These are phyloP conservation scores for Termitomyces eurrhizus DNA, from an alignment of 768 basidiomycete genomes.

Conservation along the genomic window DNA sequence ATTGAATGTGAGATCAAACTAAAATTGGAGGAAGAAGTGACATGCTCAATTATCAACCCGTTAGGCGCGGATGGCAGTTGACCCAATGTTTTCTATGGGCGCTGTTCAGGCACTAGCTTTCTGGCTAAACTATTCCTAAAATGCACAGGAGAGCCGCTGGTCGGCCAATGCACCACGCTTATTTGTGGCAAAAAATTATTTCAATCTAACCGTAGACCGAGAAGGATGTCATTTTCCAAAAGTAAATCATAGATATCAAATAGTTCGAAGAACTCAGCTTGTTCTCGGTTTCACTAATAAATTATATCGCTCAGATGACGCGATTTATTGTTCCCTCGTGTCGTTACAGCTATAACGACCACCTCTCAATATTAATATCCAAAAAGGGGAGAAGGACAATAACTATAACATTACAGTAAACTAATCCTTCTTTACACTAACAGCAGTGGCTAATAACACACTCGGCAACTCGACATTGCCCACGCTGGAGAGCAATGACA, in stretches of 20 bases:
- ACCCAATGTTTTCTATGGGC: not conserved
- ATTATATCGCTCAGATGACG: too few relatives aligned
- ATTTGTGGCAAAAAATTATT: conserved; percentile 1
- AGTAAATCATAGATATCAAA: not conserved
- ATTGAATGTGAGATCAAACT: conserved; percentile 6
- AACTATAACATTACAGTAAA: conserved; percentile 7
- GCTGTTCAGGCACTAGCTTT: not conserved
- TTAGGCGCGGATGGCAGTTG: not conserved
- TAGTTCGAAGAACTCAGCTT: not conserved
- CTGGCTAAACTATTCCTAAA: not conserved
- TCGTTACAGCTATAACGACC: not conserved
- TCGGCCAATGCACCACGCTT: not conserved
- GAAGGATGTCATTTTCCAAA: not conserved
- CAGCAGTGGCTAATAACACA: conserved; percentile 60
- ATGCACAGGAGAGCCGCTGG: not conserved
- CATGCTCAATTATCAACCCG: conserved; percentile 6
- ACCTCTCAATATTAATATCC: not conserved
- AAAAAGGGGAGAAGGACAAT: not conserved
- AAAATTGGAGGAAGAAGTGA: conserved; percentile 1
- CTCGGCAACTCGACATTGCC: conserved; percentile 68
- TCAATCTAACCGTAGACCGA: not conserved
- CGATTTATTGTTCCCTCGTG: too few relatives aligned
- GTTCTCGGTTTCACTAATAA: not conserved
- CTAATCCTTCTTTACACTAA: conserved; percentile 51
- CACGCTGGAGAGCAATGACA: conserved; percentile 61